Evolutionary conservation across 1,139 yeast species (phyloP).

Genomic region (Casaregolazyma suthepensis): DNA sequence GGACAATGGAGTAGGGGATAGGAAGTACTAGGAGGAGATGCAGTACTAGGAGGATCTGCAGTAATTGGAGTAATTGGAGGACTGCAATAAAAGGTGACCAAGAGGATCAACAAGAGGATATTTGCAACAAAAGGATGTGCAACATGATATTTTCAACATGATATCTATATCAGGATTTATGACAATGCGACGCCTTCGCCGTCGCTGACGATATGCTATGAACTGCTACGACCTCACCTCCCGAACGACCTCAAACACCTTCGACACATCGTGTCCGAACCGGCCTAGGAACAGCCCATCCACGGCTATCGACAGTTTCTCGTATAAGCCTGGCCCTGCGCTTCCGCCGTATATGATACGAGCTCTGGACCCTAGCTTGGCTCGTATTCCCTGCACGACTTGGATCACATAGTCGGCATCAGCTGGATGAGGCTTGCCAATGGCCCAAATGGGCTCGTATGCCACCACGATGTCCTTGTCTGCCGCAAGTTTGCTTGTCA

Average conservation of each 20-base stretch:
- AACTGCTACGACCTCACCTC: no score
- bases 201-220: no score
- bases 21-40: no score
- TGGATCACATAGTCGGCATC: slow-evolving; percentile 21
- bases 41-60: neutral
- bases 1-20: no score
- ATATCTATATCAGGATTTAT: neutral
- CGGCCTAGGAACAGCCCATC: slow-evolving; percentile 24
- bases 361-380: slow-evolving; percentile 12
- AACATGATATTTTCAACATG: slow-evolving; percentile 51
- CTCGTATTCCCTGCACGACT: slow-evolving; percentile 20
- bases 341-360: slow-evolving; percentile 27
- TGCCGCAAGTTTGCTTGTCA: slow-evolving; percentile 51
- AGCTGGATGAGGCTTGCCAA: slow-evolving; percentile 48
- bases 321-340: slow-evolving; percentile 27
- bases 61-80: no score
- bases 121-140: no score
- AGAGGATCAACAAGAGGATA: no score
- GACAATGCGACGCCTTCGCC: no score
- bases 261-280: neutral
- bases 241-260: neutral
- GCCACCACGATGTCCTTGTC: slow-evolving; percentile 74
- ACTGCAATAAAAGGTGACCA: no score
- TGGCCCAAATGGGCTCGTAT: slow-evolving; percentile 96
- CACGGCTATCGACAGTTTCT: slow-evolving; percentile 18